phyloP scores from a whole-genome alignment of 2,329 filamentous ascomycete species.

The Apiospora kogelbergensis region DNA sequence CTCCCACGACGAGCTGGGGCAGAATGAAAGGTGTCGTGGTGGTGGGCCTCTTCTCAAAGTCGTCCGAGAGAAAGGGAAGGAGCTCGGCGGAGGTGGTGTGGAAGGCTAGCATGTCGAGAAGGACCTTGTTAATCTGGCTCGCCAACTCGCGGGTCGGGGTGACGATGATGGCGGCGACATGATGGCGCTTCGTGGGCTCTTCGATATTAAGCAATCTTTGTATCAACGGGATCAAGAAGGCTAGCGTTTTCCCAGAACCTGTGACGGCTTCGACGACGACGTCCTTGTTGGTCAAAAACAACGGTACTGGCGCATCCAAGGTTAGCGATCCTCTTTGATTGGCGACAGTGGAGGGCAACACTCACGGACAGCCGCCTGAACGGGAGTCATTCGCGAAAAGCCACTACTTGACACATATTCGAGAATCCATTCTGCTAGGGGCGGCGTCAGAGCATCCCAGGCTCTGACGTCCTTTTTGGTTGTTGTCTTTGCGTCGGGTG shows the following conservation, averaged over 20 bases:
- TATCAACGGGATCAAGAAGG: conserved; percentile 81
- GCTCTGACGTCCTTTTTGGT: conserved; percentile 49
- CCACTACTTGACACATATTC: conserved; percentile 83
- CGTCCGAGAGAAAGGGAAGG: conserved; percentile 55
- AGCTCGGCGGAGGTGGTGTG: conserved; percentile 75
- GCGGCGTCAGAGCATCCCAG: conserved; percentile 70
- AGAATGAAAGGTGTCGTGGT: conserved; percentile 58
- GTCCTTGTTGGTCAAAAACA: conserved; percentile 70
- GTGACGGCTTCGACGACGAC: conserved; percentile 84
- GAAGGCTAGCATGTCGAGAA: conserved; percentile 76
- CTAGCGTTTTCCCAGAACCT: conserved; percentile 85
- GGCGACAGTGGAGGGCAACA: conserved; percentile 52
- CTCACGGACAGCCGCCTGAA: conserved; percentile 75
- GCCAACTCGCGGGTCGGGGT: conserved; percentile 93
- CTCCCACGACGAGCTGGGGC: conserved; percentile 86
- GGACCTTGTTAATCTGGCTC: conserved; percentile 82
- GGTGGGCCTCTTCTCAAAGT: conserved; percentile 55
- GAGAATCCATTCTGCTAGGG: conserved; percentile 79
- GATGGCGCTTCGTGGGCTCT: conserved; percentile 83
- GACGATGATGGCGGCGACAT: conserved; percentile 87
- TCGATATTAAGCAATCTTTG: conserved; percentile 78
- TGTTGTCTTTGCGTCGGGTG: conserved; percentile 30
- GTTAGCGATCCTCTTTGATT: conserved; percentile 58
- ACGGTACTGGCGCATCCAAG: not conserved
- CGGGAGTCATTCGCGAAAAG: conserved; percentile 85